A percentile compares a stretch with the other conserved stretches of the same genome.
Evolutionary conservation across 495 filamentous ascomycete species (phyloP).

Genomic region (Trichoderma gamsii): DNA sequence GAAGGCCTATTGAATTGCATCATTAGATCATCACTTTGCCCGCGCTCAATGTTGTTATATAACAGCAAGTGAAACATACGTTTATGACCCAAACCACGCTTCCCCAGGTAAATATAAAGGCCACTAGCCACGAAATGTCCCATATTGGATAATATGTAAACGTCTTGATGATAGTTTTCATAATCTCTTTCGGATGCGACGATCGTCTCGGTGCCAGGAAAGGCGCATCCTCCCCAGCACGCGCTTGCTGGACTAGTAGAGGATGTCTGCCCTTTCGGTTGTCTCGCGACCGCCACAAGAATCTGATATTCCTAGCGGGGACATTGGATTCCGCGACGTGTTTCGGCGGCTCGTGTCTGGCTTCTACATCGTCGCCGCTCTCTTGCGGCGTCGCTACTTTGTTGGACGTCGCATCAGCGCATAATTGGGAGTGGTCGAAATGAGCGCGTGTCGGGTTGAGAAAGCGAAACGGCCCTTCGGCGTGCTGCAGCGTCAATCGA

Average conservation of each 20-base stretch:
- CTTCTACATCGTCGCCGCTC: neutral
- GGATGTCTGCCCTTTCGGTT: constrained; percentile 64
- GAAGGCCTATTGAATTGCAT: constrained; percentile 49
- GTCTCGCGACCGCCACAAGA: constrained; percentile 52
- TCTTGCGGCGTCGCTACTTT: constrained; percentile 19
- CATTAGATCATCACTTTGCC: constrained; percentile 47
- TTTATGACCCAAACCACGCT: neutral
- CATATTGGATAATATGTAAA: constrained; percentile 53
- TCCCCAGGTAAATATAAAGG: constrained; percentile 57
- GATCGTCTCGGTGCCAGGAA: constrained; percentile 21
- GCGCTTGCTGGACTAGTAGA: constrained; percentile 38
- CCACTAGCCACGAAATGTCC: constrained; percentile 66
- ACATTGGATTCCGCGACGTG: neutral
- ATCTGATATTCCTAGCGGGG: constrained; percentile 22
- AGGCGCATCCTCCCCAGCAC: constrained; percentile 18
- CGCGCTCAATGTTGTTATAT: constrained; percentile 13
- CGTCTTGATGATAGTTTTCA: constrained; percentile 50
- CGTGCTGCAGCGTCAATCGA: constrained; percentile 4
- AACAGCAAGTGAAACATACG: neutral
- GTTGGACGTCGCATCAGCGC: neutral
- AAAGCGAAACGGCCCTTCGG: constrained; percentile 22
- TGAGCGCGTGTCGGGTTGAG: constrained; percentile 23
- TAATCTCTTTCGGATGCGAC: constrained; percentile 44
- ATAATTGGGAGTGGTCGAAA: neutral
- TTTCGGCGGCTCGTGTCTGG: constrained; percentile 6